Percentiles rank a stretch among this genome's conserved stretches.
Conservation (phyloP, 2,329 filamentous ascomycete species). For the Colletotrichum noveboracense region DNA sequence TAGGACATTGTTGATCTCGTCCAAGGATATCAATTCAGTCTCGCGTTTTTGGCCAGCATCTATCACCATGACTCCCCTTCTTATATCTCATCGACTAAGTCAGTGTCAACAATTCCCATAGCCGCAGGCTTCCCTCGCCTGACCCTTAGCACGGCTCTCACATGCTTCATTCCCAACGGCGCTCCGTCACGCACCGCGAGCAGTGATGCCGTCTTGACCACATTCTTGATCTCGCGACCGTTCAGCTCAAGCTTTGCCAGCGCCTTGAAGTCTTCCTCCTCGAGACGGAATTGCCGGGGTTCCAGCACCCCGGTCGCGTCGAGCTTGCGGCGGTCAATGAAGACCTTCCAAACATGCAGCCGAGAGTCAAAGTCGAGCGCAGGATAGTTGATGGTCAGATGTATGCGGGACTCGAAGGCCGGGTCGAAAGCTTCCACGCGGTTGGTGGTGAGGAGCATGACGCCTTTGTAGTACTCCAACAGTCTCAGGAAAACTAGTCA, state of each 20-base stretch:
- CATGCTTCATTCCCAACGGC: not conserved
- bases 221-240: not conserved
- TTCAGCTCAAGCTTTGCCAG: not conserved
- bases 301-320: not conserved
- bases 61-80: accelerated
- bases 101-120: not conserved
- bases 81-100: accelerated
- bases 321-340: not conserved
- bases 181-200: not conserved
- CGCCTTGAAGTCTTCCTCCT: not conserved
- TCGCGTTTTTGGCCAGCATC: not conserved
- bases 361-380: not conserved
- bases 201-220: not conserved
- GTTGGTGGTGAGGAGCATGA: not conserved
- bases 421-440: not conserved
- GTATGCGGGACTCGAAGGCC: not conserved
- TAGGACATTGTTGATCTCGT: not conserved
- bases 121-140: not conserved
- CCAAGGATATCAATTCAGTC: not conserved
- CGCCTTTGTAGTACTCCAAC: not conserved
- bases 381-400: not conserved
- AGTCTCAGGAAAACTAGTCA: not conserved
- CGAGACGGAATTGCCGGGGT: not conserved
- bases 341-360: not conserved
- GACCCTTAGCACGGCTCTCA: not conserved